These are phyloP conservation scores for Leccinum rimulosum DNA, from an alignment of 768 basidiomycete species.

Conservation along the genomic window DNA sequence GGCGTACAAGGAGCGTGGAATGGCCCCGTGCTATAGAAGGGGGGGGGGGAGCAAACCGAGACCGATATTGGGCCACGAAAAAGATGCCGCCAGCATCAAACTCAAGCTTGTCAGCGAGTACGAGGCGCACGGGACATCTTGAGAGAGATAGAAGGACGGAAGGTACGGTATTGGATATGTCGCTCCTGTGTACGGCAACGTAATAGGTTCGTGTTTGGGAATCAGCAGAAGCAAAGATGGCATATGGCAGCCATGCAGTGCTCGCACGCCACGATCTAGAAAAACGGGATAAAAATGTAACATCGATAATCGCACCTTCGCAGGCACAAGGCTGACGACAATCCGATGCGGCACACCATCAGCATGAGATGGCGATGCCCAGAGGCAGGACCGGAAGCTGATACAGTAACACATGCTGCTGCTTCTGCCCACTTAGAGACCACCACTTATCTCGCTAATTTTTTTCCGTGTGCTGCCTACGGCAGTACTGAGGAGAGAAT, in stretches of 20 bases:
- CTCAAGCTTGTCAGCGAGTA: slow-evolving; percentile 16
- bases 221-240: slow-evolving; percentile 24
- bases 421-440: slow-evolving; percentile 31
- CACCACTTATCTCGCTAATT: slow-evolving; percentile 26
- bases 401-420: slow-evolving; percentile 14
- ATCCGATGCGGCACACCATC: slow-evolving; percentile 5
- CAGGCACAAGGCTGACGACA: slow-evolving; percentile 13
- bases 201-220: slow-evolving; percentile 21
- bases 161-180: neutral
- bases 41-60: neutral
- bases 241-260: slow-evolving; percentile 18
- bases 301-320: slow-evolving; percentile 15
- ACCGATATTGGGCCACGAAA: neutral
- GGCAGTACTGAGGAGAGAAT: neutral
- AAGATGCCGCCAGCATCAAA: slow-evolving; percentile 12
- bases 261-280: slow-evolving; percentile 9
- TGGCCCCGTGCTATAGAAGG: slow-evolving; percentile 7
- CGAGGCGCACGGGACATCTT: neutral
- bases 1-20: slow-evolving; percentile 8
- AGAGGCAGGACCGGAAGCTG: slow-evolving; percentile 26
- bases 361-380: slow-evolving; percentile 22
- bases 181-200: slow-evolving; percentile 23
- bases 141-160: slow-evolving; percentile 13
- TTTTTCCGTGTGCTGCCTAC: slow-evolving; percentile 15
- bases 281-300: slow-evolving; percentile 13